Conservation (phyloP, 2,329 filamentous ascomycete species). For the Talaromyces sp. region DNA sequence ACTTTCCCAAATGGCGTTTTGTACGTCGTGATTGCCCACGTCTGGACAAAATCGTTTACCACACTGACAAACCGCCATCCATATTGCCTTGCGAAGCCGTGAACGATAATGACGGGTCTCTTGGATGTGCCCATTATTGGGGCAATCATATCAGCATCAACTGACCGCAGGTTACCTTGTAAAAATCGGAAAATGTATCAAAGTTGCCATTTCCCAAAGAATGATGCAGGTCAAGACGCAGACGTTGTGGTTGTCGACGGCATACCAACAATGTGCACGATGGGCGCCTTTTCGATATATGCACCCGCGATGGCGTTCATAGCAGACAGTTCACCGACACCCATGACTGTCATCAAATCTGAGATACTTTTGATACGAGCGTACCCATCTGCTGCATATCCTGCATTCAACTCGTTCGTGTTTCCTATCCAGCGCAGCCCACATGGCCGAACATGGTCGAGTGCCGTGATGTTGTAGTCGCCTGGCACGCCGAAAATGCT, state of each 20-base stretch:
- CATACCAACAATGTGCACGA: conserved; percentile 62
- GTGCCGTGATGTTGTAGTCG: conserved; percentile 69
- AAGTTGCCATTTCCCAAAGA: conserved; percentile 35
- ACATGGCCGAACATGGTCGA: conserved; percentile 63
- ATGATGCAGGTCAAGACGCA: neutral
- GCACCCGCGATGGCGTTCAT: conserved; percentile 73
- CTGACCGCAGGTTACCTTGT: neutral
- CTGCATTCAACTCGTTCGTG: conserved; percentile 70
- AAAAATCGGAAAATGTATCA: conserved; percentile 54
- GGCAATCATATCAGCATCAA: neutral
- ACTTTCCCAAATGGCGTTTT: neutral
- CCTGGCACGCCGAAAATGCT: conserved; percentile 69
- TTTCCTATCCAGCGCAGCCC: conserved; percentile 65
- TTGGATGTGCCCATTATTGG: neutral
- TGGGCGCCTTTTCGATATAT: conserved; percentile 69
- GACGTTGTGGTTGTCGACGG: conserved; percentile 50
- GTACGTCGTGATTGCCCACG: neutral
- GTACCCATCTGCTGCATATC: conserved; percentile 79
- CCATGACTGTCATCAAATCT: conserved; percentile 72
- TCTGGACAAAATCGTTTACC: neutral
- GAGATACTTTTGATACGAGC: conserved; percentile 69
- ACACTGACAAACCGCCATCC: neutral
- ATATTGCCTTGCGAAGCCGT: neutral
- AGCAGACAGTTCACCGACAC: conserved; percentile 66
- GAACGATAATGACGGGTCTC: neutral